Conservation (phyloP, 2,329 filamentous ascomycete genomes). For the Trichoderma asperellum region DNA sequence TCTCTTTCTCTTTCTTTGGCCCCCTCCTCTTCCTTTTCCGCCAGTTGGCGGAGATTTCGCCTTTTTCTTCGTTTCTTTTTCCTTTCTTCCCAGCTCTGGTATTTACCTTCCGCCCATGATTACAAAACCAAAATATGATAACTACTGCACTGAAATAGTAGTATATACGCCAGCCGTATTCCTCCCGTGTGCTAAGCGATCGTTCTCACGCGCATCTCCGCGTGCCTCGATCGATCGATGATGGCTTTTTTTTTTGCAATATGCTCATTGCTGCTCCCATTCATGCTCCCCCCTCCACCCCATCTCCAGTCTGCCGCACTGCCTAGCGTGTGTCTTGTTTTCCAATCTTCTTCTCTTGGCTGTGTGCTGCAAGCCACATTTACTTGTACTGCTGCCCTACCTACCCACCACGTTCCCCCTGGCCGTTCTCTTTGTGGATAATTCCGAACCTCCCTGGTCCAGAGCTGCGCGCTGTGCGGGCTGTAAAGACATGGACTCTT, state of each 20-base stretch:
- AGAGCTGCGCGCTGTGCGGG: neutral
- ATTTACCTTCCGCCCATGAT: neutral
- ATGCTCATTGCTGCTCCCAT: neutral
- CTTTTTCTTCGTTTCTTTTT: neutral
- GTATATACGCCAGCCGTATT: neutral
- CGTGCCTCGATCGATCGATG: neutral
- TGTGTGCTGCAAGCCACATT: slow-evolving; percentile 12
- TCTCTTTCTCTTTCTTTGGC: neutral
- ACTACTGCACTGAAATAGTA: neutral
- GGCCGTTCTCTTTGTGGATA: neutral
- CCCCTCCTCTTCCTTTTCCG: neutral
- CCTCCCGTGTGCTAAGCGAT: neutral
- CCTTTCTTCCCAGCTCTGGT: neutral
- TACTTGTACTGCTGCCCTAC: neutral
- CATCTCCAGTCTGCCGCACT: neutral
- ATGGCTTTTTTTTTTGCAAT: neutral
- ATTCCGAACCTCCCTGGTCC: neutral
- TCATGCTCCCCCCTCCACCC: neutral
- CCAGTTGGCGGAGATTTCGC: neutral
- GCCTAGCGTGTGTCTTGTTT: neutral
- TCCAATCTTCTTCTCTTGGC: slow-evolving; percentile 1
- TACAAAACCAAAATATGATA: neutral
- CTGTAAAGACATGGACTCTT: neutral
- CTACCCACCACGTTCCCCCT: neutral
- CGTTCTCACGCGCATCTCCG: neutral